Conservation (phyloP, 768 basidiomycete genomes). For the Amanita brunnescens region DNA sequence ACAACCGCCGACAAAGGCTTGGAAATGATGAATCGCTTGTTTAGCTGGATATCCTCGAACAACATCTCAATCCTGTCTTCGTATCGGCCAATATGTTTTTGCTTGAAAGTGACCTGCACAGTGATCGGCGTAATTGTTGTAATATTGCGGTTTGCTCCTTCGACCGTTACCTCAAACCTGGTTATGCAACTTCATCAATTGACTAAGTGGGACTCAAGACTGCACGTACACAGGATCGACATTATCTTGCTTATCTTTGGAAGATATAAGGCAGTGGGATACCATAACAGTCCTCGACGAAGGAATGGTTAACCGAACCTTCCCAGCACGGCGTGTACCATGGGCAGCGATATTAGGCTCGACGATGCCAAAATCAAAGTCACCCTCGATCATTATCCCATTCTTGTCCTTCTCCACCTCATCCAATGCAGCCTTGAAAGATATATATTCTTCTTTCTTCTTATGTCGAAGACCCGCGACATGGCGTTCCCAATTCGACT, state of each 20-base stretch:
- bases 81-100: conserved; percentile 35
- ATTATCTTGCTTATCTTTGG: not conserved
- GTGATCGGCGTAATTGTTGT: conserved; percentile 4
- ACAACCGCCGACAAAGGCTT: conserved; percentile 36
- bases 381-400: conserved; percentile 34
- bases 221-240: not conserved
- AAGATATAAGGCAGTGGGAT: not conserved
- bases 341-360: conserved; percentile 22
- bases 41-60: conserved; percentile 37
- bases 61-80: conserved; percentile 46
- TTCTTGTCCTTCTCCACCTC: conserved; percentile 50
- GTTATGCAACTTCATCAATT: not conserved
- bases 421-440: conserved; percentile 35
- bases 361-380: conserved; percentile 44
- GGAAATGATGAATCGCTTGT: conserved; percentile 40
- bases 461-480: conserved; percentile 21
- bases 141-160: conserved; percentile 6
- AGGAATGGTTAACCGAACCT: conserved; percentile 17
- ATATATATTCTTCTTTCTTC: conserved; percentile 27
- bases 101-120: conserved; percentile 26
- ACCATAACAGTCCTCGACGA: conserved; percentile 10
- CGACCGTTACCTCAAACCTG: conserved; percentile 5
- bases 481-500: conserved; percentile 27
- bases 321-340: conserved; percentile 14
- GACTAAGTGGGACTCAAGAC: not conserved